Conservation (phyloP, 2,329 filamentous ascomycete species). For the Biscogniauxia sp. region DNA sequence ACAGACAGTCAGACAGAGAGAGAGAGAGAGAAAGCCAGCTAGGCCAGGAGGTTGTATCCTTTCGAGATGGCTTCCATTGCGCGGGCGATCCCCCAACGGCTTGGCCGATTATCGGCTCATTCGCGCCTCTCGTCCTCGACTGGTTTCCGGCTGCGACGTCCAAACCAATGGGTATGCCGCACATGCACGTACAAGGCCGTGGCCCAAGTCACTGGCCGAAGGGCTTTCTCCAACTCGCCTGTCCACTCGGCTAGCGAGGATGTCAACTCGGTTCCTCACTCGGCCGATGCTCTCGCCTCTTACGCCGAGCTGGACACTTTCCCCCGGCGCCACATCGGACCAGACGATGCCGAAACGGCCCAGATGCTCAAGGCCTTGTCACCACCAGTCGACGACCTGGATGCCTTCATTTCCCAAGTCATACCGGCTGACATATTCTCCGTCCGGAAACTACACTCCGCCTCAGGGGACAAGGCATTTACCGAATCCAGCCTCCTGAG, state of each 20-base stretch:
- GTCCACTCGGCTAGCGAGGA: conserved; percentile 9
- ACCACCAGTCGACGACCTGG: conserved; percentile 69
- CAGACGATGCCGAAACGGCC: conserved; percentile 64
- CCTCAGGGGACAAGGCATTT: conserved; percentile 43
- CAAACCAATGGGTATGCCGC: conserved; percentile 22
- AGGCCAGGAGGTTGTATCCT: background rate
- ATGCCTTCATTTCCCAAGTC: conserved; percentile 82
- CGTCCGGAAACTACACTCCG: conserved; percentile 53
- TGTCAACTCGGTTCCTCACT: conserved; percentile 22
- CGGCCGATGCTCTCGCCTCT: conserved; percentile 11
- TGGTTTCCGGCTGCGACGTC: conserved; percentile 14
- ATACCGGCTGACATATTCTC: conserved; percentile 78
- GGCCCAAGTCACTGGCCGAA: conserved; percentile 8
- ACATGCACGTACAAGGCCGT: conserved; percentile 16
- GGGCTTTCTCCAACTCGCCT: conserved; percentile 15
- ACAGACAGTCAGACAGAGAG: too few species aligned
- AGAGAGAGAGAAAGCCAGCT: too few species aligned
- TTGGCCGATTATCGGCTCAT: conserved; percentile 30
- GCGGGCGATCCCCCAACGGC: conserved; percentile 25
- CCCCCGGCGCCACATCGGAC: conserved; percentile 82
- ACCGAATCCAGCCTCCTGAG: conserved; percentile 52
- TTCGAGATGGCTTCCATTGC: conserved; percentile 27
- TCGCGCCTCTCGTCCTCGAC: conserved; percentile 22
- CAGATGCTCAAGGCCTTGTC: conserved; percentile 80
- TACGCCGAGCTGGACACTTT: conserved; percentile 59